phyloP scores from a whole-genome alignment of 106 monocot species.

The Dendrobium huoshanense region DNA sequence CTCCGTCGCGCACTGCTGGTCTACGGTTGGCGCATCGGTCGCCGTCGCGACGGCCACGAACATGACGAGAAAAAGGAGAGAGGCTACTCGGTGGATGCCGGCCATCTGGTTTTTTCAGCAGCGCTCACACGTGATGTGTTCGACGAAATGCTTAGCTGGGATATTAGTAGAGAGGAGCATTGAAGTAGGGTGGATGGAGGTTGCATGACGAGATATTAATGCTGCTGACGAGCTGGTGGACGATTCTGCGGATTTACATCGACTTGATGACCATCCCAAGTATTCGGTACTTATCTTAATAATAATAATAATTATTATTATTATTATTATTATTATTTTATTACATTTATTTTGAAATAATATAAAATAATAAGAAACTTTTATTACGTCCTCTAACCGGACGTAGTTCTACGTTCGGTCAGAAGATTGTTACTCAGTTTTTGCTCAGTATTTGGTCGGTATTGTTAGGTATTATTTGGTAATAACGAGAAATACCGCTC shows the following conservation, averaged over 20 bases:
- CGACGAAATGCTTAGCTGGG: background rate
- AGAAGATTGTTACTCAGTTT: too few species aligned
- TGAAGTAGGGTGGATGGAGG: background rate
- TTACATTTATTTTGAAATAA: too few species aligned
- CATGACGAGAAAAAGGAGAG: background rate
- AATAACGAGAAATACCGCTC: too few species aligned
- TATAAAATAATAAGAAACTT: too few species aligned
- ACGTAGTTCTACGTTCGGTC: too few species aligned
- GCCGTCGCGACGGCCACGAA: background rate
- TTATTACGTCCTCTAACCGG: too few species aligned
- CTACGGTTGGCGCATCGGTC: background rate
- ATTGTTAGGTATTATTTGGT: too few species aligned
- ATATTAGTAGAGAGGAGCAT: background rate
- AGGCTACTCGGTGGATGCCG: background rate
- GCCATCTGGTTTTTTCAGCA: background rate
- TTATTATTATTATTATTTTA: too few species aligned
- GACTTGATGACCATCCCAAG: too few species aligned
- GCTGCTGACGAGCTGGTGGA: background rate
- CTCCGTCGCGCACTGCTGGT: conserved; percentile 29
- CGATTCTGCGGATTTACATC: background rate
- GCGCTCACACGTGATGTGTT: background rate
- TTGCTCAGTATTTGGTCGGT: too few species aligned
- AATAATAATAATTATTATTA: too few species aligned
- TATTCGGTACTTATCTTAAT: too few species aligned
- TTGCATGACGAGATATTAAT: background rate